A percentile compares a stretch with the other conserved stretches of the same genome.
Evolutionary conservation across 108 stramenopile genomes (phyloP).

Genomic region (Fragilariopsis cylindrus): DNA sequence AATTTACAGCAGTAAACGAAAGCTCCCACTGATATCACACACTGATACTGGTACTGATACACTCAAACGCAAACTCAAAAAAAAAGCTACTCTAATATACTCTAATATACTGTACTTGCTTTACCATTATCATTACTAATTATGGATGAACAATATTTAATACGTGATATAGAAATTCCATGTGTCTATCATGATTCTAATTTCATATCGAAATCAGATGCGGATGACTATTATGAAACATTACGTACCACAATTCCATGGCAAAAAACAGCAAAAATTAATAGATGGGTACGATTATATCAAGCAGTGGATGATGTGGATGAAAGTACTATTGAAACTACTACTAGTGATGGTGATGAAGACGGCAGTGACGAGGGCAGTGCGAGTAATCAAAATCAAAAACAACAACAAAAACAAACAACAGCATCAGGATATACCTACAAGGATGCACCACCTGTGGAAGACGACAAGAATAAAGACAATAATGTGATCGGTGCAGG

Average conservation of each 20-base stretch:
- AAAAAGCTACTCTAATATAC: too few relatives aligned
- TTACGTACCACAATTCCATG: slow-evolving; percentile 54
- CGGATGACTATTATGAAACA: slow-evolving; percentile 43
- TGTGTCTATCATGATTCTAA: slow-evolving; percentile 68
- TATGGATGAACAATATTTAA: slow-evolving; percentile 48
- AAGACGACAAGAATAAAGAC: not conserved
- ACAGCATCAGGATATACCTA: slow-evolving; percentile 51
- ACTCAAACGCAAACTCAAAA: too few relatives aligned
- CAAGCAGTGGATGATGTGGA: not conserved
- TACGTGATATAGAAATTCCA: slow-evolving; percentile 45
- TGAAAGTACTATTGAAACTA: not conserved
- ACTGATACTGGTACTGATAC: too few relatives aligned
- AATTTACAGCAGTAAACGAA: too few relatives aligned
- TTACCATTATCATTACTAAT: too few relatives aligned
- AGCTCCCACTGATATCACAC: too few relatives aligned
- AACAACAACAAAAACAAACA: too few relatives aligned
- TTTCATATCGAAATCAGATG: slow-evolving; percentile 42
- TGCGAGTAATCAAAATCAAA: slow-evolving; percentile 42
- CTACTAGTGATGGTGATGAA: too few relatives aligned
- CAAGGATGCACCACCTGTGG: slow-evolving; percentile 6
- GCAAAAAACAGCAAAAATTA: slow-evolving; percentile 74
- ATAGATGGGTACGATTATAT: slow-evolving; percentile 64
- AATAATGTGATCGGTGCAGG: not conserved
- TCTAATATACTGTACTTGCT: too few relatives aligned
- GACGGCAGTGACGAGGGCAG: too few relatives aligned